These are phyloP conservation scores for Quercus wislizeni DNA, from an alignment of 306 rosid species.

Conservation along the genomic window DNA sequence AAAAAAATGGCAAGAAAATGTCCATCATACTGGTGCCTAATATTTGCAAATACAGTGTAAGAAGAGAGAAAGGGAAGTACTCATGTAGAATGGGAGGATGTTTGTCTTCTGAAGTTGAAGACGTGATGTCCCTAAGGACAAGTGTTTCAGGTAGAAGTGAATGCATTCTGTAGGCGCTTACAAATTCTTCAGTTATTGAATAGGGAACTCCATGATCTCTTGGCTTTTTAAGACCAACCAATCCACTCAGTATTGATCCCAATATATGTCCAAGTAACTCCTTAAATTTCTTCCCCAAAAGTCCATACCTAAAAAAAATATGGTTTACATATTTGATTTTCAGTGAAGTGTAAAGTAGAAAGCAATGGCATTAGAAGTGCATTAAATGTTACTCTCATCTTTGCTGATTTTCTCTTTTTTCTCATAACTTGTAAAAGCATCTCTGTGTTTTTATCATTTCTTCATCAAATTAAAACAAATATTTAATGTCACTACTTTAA, in stretches of 20 bases:
- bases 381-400: neutral
- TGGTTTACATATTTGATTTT: neutral
- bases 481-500: too few relatives aligned
- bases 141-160: conserved; percentile 62
- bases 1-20: neutral
- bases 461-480: neutral
- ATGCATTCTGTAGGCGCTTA: conserved; percentile 77
- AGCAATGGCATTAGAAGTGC: neutral
- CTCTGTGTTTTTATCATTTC: too few relatives aligned
- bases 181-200: conserved; percentile 76
- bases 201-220: conserved; percentile 79
- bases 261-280: conserved; percentile 54
- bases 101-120: conserved; percentile 28
- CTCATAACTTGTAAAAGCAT: too few relatives aligned
- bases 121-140: conserved; percentile 44
- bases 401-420: too few relatives aligned
- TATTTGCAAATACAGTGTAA: neutral
- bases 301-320: conserved; percentile 59
- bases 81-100: conserved; percentile 52
- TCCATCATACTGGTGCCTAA: neutral
- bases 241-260: conserved; percentile 64
- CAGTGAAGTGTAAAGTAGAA: neutral
- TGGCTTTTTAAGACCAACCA: conserved; percentile 67
- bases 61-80: conserved; percentile 24
- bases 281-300: conserved; percentile 71